Evolutionary conservation across 495 filamentous ascomycete genomes (phyloP), one percentile per base, ranked within the genome.

Genomic region (Tetracladium setigerum): DNA sequence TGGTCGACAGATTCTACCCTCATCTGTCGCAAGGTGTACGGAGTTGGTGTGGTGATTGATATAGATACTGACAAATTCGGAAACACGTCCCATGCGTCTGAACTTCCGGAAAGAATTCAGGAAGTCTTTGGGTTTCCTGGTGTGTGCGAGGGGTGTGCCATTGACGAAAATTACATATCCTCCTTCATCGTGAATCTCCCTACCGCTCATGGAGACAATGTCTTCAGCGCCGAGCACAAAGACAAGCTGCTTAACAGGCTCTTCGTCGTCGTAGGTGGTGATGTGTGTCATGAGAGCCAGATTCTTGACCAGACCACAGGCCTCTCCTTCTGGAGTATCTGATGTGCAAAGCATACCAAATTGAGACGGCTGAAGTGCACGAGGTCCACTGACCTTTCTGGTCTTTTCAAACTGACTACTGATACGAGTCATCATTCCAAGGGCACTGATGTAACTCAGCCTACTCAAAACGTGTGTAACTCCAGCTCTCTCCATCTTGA

Each of bases 341-440:
- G 92, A 90, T 1, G 87, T 82, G 62, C 92, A 99, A 16, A 99
- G 71, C 87, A 99, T 92, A 49, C 92, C 92, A 65, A 95, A 99
- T 52, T 97, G 89, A 0, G 94, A 97, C 9, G 92, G 87, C 61
- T 99, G 92, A 13, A 99, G 72, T 9, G 94, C 92, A 72, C 92
- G 82, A 56, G 92, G 92, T 45, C 94, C 94, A 59, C 80, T 85
- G 53, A 99, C 87, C 63, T 99, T 99, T 54, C 92, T 70, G 2
- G 91, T 95, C 73, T 97, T 97, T 61, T 97, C 92, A 61, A 99
- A 97, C 69, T 97, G 92, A 77, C 86, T 94, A 68, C 82, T 90
- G 55, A 97, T 97, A 56, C 92, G 81, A 10, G 94, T 97, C 94
- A 99, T 97, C 94, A 97, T 97, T 46, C 94, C 94, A n/a, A 99